phyloP scores from a whole-genome alignment of 2,329 filamentous ascomycete genomes.

The Graphilbum ipis-grandicollis region DNA sequence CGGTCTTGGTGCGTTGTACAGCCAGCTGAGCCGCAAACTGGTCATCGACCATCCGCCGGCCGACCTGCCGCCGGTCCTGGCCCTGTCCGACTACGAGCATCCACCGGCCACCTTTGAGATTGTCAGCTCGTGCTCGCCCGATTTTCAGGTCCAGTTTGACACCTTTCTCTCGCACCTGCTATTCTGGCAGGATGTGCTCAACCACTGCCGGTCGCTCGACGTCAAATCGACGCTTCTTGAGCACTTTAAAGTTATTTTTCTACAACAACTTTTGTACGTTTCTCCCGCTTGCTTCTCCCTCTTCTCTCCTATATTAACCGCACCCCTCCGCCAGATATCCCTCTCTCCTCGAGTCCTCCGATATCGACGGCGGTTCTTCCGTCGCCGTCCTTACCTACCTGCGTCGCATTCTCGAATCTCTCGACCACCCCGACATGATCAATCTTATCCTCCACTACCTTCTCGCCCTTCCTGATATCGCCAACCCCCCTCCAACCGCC shows the following conservation, averaged over 20 bases:
- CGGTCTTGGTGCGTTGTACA: slow-evolving; percentile 63
- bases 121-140: slow-evolving; percentile 53
- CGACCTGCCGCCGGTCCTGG: slow-evolving; percentile 65
- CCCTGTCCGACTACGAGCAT: slow-evolving; percentile 75
- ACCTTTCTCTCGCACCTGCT: slow-evolving; percentile 89
- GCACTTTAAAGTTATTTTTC: slow-evolving; percentile 91
- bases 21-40: slow-evolving; percentile 55
- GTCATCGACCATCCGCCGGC: slow-evolving; percentile 63
- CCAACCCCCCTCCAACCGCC: slow-evolving; percentile 15
- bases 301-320: background rate
- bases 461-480: slow-evolving; percentile 54
- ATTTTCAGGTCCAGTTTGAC: slow-evolving; percentile 73
- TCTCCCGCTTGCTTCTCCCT: background rate
- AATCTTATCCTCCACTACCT: slow-evolving; percentile 88
- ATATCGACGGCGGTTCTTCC: slow-evolving; percentile 90
- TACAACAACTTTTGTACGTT: slow-evolving; percentile 77
- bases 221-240: slow-evolving; percentile 87
- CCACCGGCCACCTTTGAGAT: slow-evolving; percentile 52
- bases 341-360: slow-evolving; percentile 87
- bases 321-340: slow-evolving; percentile 78
- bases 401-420: slow-evolving; percentile 71
- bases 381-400: slow-evolving; percentile 92
- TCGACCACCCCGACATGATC: slow-evolving; percentile 88
- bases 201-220: slow-evolving; percentile 83
- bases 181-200: slow-evolving; percentile 96